Evolutionary conservation across 1,284 basidiomycete species (phyloP), one percentile per base, ranked within the genome.

Genomic region (Malassezia yamatoensis): DNA sequence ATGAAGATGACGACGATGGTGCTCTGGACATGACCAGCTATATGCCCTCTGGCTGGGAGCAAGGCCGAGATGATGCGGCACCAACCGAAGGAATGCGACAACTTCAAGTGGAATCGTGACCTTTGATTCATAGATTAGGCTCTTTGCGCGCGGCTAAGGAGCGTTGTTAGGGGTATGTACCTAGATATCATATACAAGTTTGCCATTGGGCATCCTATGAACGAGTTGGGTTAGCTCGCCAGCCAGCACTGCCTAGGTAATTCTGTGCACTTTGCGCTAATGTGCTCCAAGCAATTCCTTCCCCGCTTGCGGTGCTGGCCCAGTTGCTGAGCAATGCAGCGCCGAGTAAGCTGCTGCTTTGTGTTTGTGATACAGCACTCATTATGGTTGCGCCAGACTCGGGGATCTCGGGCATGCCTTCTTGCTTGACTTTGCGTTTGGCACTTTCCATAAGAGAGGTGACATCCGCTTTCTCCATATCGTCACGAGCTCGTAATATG

Each of bases 401-500:
- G 1, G 70, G 68, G 16, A 72, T 59, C 16, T 73, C 69, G 37
- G 66, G 59, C 53, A 74, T 48, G 5, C 59, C 61, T 54, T 73
- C 72, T 42, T 63, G 62, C 58, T 72, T 89, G 18, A 90, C 87
- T 74, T 93, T 96, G 49, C 90, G 82, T 75, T 85, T 87, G 58
- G 96, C 81, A 55, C 85, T 88, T 34, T 96, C 93, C 87, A 96
- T 94, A 48, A 94, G 85, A 53, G 94, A 89, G 64, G 78, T 85
- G n/a, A 86, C 86, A 11, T 84, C 83, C 1, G 85, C 82, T 37
- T 88, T 83, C 76, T 96, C 91, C 53, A 96, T 78, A 76, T 98
- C 91, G 61, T 87, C 87, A 46, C 94, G 81, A 7, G 87, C 85
- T 72, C 85, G 87, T 81, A 96, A 86, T 45, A 96, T 67, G 3